Percentiles rank a stretch among this genome's conserved stretches.
Conservation (phyloP, 2,329 filamentous ascomycete genomes). For the Ophiostoma sp. region DNA sequence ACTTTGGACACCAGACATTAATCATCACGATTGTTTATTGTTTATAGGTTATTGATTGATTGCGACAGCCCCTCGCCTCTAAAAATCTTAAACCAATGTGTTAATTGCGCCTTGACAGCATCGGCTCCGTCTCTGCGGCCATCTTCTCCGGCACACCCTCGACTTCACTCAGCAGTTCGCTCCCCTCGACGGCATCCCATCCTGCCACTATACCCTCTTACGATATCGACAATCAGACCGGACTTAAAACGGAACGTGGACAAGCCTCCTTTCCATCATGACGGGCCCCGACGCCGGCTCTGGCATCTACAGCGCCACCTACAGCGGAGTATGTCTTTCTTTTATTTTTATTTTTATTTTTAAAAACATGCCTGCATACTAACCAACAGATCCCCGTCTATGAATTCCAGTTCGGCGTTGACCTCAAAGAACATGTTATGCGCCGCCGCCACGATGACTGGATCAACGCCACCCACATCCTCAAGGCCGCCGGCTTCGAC, state of each 20-base stretch:
- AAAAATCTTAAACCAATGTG: not conserved
- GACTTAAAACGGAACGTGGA: not conserved
- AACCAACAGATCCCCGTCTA: conserved; percentile 76
- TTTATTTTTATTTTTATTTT: not conserved
- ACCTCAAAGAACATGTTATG: conserved; percentile 87
- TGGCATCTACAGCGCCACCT: conserved; percentile 63
- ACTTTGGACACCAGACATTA: not conserved
- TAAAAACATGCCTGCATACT: not conserved
- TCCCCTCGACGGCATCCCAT: not conserved
- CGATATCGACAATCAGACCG: not conserved
- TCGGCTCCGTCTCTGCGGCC: not conserved
- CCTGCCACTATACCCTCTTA: not conserved
- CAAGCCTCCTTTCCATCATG: conserved; percentile 37
- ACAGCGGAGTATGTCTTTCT: conserved; percentile 52
- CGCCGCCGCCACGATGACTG: conserved; percentile 86
- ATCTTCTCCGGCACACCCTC: not conserved
- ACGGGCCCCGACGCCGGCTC: conserved; percentile 36
- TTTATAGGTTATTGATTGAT: no score
- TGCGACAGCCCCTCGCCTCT: no score
- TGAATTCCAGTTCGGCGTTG: conserved; percentile 79
- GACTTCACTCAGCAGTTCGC: not conserved
- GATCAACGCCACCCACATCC: conserved; percentile 99
- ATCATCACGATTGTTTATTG: not conserved
- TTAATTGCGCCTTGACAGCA: not conserved
- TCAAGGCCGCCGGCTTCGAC: conserved; percentile 95